These are phyloP conservation scores for Hypoxylon cercidicola DNA, from an alignment of 495 filamentous ascomycete genomes.

Conservation along the genomic window DNA sequence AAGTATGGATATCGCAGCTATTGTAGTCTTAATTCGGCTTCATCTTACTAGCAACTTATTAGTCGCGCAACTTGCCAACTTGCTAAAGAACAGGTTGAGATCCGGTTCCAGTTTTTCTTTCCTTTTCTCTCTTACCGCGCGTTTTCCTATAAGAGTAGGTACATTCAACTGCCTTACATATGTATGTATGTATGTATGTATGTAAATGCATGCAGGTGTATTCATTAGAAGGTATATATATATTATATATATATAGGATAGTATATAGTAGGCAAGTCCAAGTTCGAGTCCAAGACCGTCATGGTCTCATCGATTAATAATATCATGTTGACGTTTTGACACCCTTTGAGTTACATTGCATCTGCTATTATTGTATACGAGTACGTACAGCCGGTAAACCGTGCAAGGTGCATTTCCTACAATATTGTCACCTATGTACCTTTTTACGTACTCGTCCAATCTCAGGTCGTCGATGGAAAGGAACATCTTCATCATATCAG, in stretches of 20 bases:
- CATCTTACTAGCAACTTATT: too few species aligned
- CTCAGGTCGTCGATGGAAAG: conserved; percentile 11
- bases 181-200: background rate
- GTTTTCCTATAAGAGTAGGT: background rate
- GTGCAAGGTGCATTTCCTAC: conserved; percentile 16
- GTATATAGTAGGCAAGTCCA: background rate
- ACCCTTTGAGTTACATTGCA: conserved; percentile 43
- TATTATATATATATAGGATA: too few species aligned
- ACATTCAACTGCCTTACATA: background rate
- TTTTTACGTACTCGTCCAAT: conserved; percentile 9
- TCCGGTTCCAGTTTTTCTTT: too few species aligned
- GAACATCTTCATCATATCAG: conserved; percentile 17
- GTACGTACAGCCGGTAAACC: conserved; percentile 8
- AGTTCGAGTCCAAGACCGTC: conserved; percentile 26
- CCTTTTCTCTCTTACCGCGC: background rate
- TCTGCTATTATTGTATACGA: conserved; percentile 37
- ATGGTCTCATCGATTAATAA: conserved; percentile 42
- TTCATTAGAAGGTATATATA: too few species aligned
- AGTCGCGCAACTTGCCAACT: too few species aligned
- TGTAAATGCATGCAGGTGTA: too few species aligned
- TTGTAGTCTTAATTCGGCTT: too few species aligned
- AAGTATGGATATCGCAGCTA: too few species aligned
- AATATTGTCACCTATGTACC: conserved; percentile 9
- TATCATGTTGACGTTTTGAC: conserved; percentile 27
- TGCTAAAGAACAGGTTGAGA: too few species aligned